Base-by-base conservation (phyloP, 2,329 filamentous ascomycete species). In the Colletotrichum sansevieriae region DNA sequence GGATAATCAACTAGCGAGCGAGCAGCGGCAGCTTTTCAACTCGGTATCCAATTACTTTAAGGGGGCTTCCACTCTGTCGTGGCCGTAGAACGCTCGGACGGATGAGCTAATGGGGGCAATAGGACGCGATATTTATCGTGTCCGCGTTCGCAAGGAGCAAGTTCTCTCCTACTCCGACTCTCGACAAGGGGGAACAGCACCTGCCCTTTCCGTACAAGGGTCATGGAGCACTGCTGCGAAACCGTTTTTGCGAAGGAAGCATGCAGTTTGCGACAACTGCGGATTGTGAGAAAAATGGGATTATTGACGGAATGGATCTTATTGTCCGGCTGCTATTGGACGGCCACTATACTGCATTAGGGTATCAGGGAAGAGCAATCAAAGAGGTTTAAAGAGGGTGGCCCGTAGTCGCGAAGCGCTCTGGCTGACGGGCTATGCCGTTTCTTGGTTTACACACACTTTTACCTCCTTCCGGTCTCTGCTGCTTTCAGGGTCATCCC, bases 321-420 rank as follows among this genome's bases (percentile, higher is more conserved):
- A 20, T 47, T 69, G 35, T 61, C 12, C 35, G 43, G 41, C 62
- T 56, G 56, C 43, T 61, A 18, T 60, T 69, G 66, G 62, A 69
- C 56, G 55, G 55, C 55, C 62, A 22, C 56, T 60, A 25, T 29
- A 60, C 55, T 51, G 56, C 66, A 66, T 69, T 66, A 66, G 62
- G 66, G 55, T 69, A 61, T 44, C 51, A 57, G 63, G 63, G 62
- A 61, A 60, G 62, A 63, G 54, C 55, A 68, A 61, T 69, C 66
- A 61, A 66, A 66, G 66, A 69, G 56, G 56, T 51, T 68, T 25
- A 51, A 29, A 29, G 20, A 44, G 52, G 55, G 54, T 43, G 29
- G 9, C 51, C 63, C 62, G 62, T 63, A 56, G 66, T 69, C 63
- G 43, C 66, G 66, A 69, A 69, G 66, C 43, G 66, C 66, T 69